A percentile compares a stretch with the other conserved stretches of the same genome.
Evolutionary conservation across 805 yeast species (phyloP).

Genomic region (Candida coleopterorum): DNA sequence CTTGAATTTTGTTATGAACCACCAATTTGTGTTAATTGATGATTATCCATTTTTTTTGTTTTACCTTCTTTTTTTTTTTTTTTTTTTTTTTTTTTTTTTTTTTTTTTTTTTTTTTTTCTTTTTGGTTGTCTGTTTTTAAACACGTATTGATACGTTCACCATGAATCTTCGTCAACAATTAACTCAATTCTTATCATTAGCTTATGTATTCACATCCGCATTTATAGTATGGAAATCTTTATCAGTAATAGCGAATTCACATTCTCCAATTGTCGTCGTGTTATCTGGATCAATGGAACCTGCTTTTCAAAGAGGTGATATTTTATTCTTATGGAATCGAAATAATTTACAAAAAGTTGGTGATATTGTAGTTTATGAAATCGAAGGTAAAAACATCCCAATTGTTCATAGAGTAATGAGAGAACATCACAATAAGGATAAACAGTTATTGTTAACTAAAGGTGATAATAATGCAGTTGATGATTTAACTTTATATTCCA

Average conservation of each 20-base stretch:
- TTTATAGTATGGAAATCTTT: slow-evolving; percentile 88
- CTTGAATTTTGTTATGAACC: too few species aligned
- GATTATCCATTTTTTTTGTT: too few species aligned
- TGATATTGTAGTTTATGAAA: slow-evolving; percentile 89
- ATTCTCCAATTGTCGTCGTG: slow-evolving; percentile 94
- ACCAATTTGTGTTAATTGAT: too few species aligned
- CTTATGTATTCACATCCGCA: slow-evolving; percentile 81
- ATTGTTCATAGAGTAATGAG: slow-evolving; percentile 93
- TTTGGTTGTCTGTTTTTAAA: too few species aligned
- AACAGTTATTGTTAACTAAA: slow-evolving; percentile 80
- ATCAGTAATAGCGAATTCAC: slow-evolving; percentile 70
- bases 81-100: too few species aligned
- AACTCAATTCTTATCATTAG: slow-evolving; percentile 63
- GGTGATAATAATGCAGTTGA: slow-evolving; percentile 95
- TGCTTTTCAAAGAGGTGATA: slow-evolving; percentile 97
- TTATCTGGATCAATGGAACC: slow-evolving; percentile 99
- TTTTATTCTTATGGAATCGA: slow-evolving; percentile 87
- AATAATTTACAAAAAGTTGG: slow-evolving; percentile 67
- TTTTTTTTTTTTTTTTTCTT: background rate
- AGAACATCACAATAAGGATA: slow-evolving; percentile 58
- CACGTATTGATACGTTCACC: slow-evolving; percentile 1
- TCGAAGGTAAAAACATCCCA: slow-evolving; percentile 77
- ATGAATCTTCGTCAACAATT: slow-evolving; percentile 62
- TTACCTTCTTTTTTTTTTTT: too few species aligned
- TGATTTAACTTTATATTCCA: slow-evolving; percentile 80